These are phyloP conservation scores for Solanum chacoense DNA, from an alignment of 305 asterid genomes.

Conservation along the genomic window DNA sequence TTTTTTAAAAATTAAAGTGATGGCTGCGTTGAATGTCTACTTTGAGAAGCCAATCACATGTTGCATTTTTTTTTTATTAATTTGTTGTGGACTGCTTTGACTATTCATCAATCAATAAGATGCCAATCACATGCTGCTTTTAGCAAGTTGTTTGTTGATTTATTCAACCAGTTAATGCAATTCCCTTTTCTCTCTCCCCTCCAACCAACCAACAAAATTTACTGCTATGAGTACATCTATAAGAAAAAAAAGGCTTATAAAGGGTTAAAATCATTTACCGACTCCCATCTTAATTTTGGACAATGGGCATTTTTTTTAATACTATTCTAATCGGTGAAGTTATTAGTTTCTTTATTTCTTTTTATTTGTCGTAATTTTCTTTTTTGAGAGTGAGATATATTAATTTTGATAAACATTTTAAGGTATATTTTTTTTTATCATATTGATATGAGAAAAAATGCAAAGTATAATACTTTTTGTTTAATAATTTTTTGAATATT, in stretches of 20 bases:
- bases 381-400: background rate
- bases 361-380: too few relatives aligned
- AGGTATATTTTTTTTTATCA: rapidly evolving
- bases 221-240: background rate
- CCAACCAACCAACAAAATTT: background rate
- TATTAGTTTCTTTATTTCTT: background rate
- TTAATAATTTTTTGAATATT: background rate
- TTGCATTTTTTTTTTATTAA: background rate
- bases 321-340: background rate
- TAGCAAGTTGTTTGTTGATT: background rate
- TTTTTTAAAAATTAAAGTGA: background rate
- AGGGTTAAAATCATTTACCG: background rate
- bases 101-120: background rate
- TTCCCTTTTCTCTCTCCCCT: background rate
- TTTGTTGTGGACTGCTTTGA: background rate
- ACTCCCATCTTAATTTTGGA: background rate
- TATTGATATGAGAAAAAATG: background rate
- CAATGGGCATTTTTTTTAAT: background rate
- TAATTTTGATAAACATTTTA: background rate
- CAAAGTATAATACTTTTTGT: background rate
- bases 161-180: background rate
- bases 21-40: background rate
- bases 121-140: background rate
- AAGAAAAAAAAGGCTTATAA: background rate
- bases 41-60: background rate